Evolutionary conservation across 2,329 filamentous ascomycete species (phyloP).

Genomic region (Aureobasidium subglaciale): DNA sequence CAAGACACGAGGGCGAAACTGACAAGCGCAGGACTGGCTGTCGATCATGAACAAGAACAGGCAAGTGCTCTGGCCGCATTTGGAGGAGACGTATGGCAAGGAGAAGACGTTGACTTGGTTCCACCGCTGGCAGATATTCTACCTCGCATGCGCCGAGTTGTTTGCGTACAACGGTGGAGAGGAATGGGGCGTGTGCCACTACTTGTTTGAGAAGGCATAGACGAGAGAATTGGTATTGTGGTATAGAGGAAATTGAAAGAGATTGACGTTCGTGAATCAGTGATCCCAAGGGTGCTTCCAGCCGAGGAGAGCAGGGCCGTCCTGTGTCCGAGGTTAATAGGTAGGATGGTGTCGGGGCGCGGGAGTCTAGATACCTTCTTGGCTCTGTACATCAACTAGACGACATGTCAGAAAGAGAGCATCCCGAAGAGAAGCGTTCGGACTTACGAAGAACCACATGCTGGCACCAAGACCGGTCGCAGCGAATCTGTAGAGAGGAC

Average conservation of each 20-base stretch:
- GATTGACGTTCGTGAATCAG: slow-evolving; percentile 39
- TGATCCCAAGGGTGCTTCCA: slow-evolving; percentile 98
- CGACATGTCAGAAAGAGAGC: neutral
- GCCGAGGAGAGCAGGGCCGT: slow-evolving; percentile 82
- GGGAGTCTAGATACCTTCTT: slow-evolving; percentile 13
- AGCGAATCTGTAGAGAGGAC: slow-evolving; percentile 72
- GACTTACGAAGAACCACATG: slow-evolving; percentile 99
- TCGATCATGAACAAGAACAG: slow-evolving; percentile 53
- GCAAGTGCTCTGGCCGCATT: slow-evolving; percentile 54
- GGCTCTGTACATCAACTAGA: slow-evolving; percentile 85
- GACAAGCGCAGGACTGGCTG: slow-evolving; percentile 50
- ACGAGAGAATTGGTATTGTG: slow-evolving; percentile 13
- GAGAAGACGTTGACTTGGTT: slow-evolving; percentile 56
- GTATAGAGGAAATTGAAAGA: slow-evolving; percentile 6
- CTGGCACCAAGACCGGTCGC: slow-evolving; percentile 83
- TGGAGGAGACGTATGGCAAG: slow-evolving; percentile 59
- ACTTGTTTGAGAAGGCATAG: slow-evolving; percentile 54
- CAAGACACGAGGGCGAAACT: neutral
- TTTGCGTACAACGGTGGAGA: slow-evolving; percentile 61
- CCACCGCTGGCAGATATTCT: slow-evolving; percentile 65
- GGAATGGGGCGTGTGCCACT: slow-evolving; percentile 61
- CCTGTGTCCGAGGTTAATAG: slow-evolving; percentile 56
- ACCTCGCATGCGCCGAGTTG: slow-evolving; percentile 63
- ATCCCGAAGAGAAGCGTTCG: neutral
- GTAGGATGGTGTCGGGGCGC: neutral